Evolutionary conservation across 805 yeast genomes (phyloP), one percentile per base, ranked within the genome.

Genomic region (Cyberlindnera nakhonratchasimensis): DNA sequence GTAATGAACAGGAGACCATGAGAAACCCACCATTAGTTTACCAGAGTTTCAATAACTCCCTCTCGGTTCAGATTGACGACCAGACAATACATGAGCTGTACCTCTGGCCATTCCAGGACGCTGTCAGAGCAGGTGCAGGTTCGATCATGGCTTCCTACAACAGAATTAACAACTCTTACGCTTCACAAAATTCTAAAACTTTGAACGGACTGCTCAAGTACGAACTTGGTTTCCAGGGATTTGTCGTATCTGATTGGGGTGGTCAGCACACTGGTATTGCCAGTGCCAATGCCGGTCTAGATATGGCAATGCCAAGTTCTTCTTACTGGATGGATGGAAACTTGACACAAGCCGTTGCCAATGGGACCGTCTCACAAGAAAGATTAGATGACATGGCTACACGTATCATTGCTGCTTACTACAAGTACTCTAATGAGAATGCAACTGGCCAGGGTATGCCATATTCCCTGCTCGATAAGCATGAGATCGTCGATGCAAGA

Each of bases 371-470:
- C 11, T 22, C 40, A 2, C 45, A 42, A 14, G 38, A 32, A 12
- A 42, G 45, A 42, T n/a, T 37, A 5, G 45, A 36, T 18, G 40
- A 37, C 28, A 37, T 42, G 45, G 45, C 41, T n/a, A 32, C 23
- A 3, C 28, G 44, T 21, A 41, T 41, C 18, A 7, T 41, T 25
- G 40, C 44, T 23, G 22, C 44, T 17, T 41, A 29, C 25, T 41
- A 41, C 44, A 35, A n/a, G 18, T 41, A 34, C 40, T 36, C 40
- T 21, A 36, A 30, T 13, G 36, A 23, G 32, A 30, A 41, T 12
- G 40, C 40, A 11, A 35, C 37, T 16, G 44, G 44, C 20, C 40
- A 41, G 28, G 44, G 44, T 9, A 35, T 41, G 29, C 44, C 44
- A 24, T 26, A 31, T 21, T n/a, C 20, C 11, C 13, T 36, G 23